Percentiles rank a stretch among this genome's conserved stretches.
These are phyloP conservation scores for Trichosporon asahii DNA, from an alignment of 1,284 basidiomycete species.

Conservation along the genomic window DNA sequence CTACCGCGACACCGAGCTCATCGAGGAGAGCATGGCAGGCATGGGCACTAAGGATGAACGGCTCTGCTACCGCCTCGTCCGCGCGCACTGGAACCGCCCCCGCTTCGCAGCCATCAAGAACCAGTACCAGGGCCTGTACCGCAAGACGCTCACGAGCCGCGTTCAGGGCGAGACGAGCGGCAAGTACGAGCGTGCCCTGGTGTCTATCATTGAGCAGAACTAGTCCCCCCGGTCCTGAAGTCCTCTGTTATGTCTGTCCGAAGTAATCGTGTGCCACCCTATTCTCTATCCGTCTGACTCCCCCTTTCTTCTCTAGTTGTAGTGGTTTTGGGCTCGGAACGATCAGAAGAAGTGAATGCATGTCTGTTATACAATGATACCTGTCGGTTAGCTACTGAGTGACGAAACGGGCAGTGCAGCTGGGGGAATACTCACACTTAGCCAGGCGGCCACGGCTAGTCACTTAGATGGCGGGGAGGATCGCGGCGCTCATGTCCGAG, in stretches of 20 bases:
- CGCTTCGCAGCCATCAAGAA: constrained; percentile 50
- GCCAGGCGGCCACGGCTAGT: not conserved
- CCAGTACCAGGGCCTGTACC: constrained; percentile 44
- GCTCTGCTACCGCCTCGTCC: constrained; percentile 48
- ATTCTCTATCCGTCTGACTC: not conserved
- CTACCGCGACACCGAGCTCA: constrained; percentile 42
- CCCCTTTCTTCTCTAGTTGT: not conserved
- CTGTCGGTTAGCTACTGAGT: constrained; percentile 10
- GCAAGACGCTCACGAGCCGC: constrained; percentile 34
- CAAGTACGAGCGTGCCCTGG: constrained; percentile 47
- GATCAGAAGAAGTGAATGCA: constrained; percentile 22
- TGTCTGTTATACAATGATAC: constrained; percentile 28
- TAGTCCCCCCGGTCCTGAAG: constrained; percentile 13
- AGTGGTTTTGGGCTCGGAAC: not conserved
- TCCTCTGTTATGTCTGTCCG: not conserved
- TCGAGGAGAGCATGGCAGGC: constrained; percentile 49
- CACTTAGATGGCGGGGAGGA: constrained; percentile 27
- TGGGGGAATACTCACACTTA: not conserved
- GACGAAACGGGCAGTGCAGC: no score
- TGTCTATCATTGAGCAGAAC: constrained; percentile 39
- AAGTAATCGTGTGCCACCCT: not conserved
- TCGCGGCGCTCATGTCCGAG: constrained; percentile 19
- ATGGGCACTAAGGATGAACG: constrained; percentile 53
- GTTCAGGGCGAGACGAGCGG: constrained; percentile 52
- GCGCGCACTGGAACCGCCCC: constrained; percentile 50